Base-by-base conservation (phyloP, 306 rosid genomes). In the Sphenostylis stenocarpa region DNA sequence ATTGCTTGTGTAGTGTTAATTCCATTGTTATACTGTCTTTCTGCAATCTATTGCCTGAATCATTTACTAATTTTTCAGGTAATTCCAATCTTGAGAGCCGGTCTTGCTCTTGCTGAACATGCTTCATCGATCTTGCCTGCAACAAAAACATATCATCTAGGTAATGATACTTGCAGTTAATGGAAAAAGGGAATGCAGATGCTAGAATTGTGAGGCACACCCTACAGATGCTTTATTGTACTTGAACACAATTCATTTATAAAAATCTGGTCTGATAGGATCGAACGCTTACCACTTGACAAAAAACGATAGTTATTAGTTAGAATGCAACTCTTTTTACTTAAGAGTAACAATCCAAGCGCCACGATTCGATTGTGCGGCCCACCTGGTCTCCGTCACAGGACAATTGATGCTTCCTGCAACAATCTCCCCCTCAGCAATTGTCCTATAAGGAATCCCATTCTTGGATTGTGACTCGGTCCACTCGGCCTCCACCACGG, bases 31-130 rank as follows among this genome's bases (percentile, higher is more conserved):
- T 8, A 3, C 15, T 29, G 39, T 29, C 80, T 67, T 81, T 81
- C 62, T 76, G 77, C 74, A 29, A 56, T 7, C 44, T 67, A 73
- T 79, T 7, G 78, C 48, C 73, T 83, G 71, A 73, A 81, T 79
- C n/a, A 34, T 36, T 45, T 73, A 75, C 39, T 78, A 48, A 28
- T 57, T 78, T 77, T 82, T 76, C 89, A 94, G 98, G 90, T 95
- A 55, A 79, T 90, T 80, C 98, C 98, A 33, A 95, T 95, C 73
- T 84, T 95, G 72, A 90, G 96, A 85, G 97, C 98, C 72, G 98
- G 98, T 66, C 85, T 90, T 67, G 97, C 93, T 71, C 93, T 95
- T 72, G 92, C 91, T 12, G 98, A 95, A 72, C 86, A 89, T 36
- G 98, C 97, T 14, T 74, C 92, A 3, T 84, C 93, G 7, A 67